Percentiles rank a stretch among this genome's conserved stretches.
phyloP scores from a whole-genome alignment of 2,329 filamentous ascomycete genomes.

The Aureobasidium sp. region DNA sequence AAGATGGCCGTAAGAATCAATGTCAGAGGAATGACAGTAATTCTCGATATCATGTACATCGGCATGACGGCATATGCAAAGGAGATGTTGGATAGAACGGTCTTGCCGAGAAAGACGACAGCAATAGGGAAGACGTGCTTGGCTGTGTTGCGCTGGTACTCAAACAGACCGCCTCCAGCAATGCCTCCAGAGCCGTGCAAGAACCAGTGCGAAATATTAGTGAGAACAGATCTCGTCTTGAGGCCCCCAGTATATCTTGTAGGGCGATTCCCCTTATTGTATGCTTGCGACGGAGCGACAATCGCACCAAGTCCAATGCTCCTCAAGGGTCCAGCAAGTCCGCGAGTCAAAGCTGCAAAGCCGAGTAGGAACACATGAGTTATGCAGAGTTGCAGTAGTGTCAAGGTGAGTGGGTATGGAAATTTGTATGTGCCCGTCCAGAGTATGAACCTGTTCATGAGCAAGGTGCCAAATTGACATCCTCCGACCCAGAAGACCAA shows the following conservation, averaged over 20 bases:
- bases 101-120: conserved; percentile 55
- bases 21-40: conserved; percentile 55
- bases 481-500: conserved; percentile 55
- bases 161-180: conserved; percentile 60
- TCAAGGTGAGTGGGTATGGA: conserved; percentile 57
- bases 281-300: conserved; percentile 45
- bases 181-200: conserved; percentile 51
- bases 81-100: conserved; percentile 59
- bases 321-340: conserved; percentile 46
- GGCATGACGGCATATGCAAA: conserved; percentile 60
- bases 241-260: conserved; percentile 29
- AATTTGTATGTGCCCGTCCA: conserved; percentile 45
- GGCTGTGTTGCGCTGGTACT: conserved; percentile 55
- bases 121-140: conserved; percentile 55
- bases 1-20: conserved; percentile 55
- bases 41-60: conserved; percentile 59
- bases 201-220: conserved; percentile 39
- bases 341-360: conserved; percentile 54
- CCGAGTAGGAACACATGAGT: conserved; percentile 55
- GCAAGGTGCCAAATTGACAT: conserved; percentile 50
- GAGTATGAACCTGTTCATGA: conserved; percentile 59
- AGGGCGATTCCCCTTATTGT: conserved; percentile 17
- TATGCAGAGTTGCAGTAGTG: conserved; percentile 56
- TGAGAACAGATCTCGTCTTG: conserved; percentile 25
- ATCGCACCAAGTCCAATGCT: conserved; percentile 48